Percentiles rank a stretch among this genome's conserved stretches.
These are phyloP conservation scores for Dissoconium aciculare DNA, from an alignment of 2,329 filamentous ascomycete genomes.

Conservation along the genomic window DNA sequence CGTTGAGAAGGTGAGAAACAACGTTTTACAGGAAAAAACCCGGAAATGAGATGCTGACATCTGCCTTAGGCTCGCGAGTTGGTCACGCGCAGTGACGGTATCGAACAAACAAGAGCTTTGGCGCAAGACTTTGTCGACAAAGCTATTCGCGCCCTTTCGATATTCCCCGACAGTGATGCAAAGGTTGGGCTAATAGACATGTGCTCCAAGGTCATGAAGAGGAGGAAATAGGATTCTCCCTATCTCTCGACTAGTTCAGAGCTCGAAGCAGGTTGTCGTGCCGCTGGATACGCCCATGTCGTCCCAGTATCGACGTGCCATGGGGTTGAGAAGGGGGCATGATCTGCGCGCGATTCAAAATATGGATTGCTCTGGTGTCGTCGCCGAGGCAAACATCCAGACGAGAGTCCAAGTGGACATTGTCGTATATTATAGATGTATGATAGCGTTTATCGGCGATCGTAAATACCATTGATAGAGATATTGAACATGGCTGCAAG, in stretches of 20 bases:
- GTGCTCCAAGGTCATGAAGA: constrained; percentile 79
- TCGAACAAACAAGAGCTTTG: constrained; percentile 80
- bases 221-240: constrained; percentile 54
- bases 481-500: no score
- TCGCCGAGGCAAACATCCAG: no score
- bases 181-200: constrained; percentile 85
- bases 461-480: no score
- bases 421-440: no score
- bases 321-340: no score
- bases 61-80: constrained; percentile 65
- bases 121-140: constrained; percentile 84
- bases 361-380: no score
- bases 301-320: no score
- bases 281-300: no score
- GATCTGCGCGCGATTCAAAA: no score
- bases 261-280: no score
- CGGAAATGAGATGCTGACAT: constrained; percentile 13
- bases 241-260: not conserved
- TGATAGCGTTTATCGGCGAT: no score
- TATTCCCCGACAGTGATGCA: constrained; percentile 86
- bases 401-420: no score
- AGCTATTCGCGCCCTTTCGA: constrained; percentile 67
- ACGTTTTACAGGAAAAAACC: not conserved
- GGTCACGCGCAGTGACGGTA: constrained; percentile 67
- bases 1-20: constrained; percentile 55